phyloP scores from a whole-genome alignment of 163 green algal species.

The Scenedesmus sp. region DNA sequence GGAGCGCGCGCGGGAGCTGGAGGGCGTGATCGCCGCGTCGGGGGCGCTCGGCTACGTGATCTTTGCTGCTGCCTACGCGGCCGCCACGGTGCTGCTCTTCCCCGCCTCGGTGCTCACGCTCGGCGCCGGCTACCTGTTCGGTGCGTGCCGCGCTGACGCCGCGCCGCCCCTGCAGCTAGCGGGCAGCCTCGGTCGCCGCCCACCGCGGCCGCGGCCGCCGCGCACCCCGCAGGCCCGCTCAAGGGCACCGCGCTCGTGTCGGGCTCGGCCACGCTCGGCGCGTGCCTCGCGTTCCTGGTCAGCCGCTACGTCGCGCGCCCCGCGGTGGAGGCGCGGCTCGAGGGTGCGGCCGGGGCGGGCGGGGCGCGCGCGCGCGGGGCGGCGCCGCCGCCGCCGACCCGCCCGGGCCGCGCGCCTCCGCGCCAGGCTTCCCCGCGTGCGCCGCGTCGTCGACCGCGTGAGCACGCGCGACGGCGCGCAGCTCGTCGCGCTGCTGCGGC shows the following conservation, averaged over 20 bases:
- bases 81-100: slow-evolving; percentile 75
- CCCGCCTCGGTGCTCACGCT: slow-evolving; percentile 77
- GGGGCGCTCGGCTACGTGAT: slow-evolving; percentile 58
- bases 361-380: too few relatives aligned
- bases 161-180: not conserved
- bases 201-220: not conserved
- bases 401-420: too few relatives aligned
- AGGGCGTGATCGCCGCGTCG: slow-evolving; percentile 35
- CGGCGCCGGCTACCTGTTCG: slow-evolving; percentile 78
- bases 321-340: slow-evolving; percentile 10
- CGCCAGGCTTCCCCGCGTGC: slow-evolving; percentile 56
- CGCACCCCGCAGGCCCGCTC: slow-evolving; percentile 48
- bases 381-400: too few relatives aligned
- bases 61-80: slow-evolving; percentile 65
- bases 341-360: not conserved
- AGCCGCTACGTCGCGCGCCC: slow-evolving; percentile 64
- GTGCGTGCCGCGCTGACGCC: slow-evolving; percentile 14
- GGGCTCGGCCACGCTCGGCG: slow-evolving; percentile 64
- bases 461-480: slow-evolving; percentile 56
- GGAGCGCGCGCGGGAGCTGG: slow-evolving; percentile 32
- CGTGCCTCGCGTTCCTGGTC: slow-evolving; percentile 69
- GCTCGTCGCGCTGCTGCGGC: slow-evolving; percentile 66
- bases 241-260: slow-evolving; percentile 72
- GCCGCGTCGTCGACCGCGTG: slow-evolving; percentile 58
- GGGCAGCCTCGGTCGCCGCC: too few relatives aligned